Base-by-base conservation (phyloP, 2,329 filamentous ascomycete genomes). In the Trichoderma gracile region DNA sequence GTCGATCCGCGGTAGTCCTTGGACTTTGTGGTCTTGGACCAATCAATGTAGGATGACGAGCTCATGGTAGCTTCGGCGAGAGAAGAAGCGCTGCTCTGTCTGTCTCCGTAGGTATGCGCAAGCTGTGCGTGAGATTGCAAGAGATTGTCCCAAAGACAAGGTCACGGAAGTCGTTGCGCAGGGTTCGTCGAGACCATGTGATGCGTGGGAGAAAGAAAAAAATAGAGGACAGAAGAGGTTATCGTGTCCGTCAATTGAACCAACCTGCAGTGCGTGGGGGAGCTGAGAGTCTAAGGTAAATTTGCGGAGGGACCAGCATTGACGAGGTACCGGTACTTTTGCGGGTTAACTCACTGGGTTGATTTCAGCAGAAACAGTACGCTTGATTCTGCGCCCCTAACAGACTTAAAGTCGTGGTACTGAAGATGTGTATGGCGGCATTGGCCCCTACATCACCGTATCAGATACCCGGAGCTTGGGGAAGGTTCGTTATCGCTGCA, bases 1-100 rank as follows among this genome's bases (percentile, higher is more conserved):
- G 81, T 80, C 55, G 86, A 82, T 64, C 86, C 85, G 69, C 80
- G 80, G 72, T 86, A 86, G 77, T 84, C 78, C 71, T 78, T 80
- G 66, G 84, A 86, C 75, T 78, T 80, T 66, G 83, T 84, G 69
- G 79, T 85, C 78, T 86, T 86, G 69, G 78, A 79, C 78, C 80
- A 83, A 72, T 85, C 83, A 68, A 86, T 78, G 68, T 76, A 78
- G 68, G 69, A 38, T 14, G 33, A 38, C 3, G 33, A 69, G 64
- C 68, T 71, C 75, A 76, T 77, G 54, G 67, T 50, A 38, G 33
- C 33, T 27, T 25, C 3, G 30, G 17, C 25, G 43, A 23, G 43
- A 46, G n/a, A 25, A 25, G 27, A n/a, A 33, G 21, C 55, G 25
- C 30, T 42, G 25, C 27, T 33, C 2, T 15, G 25, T 33, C 2